Evolutionary conservation across 164 flowering plant genomes (phyloP).

Genomic region (Vitis rotundifolia): DNA sequence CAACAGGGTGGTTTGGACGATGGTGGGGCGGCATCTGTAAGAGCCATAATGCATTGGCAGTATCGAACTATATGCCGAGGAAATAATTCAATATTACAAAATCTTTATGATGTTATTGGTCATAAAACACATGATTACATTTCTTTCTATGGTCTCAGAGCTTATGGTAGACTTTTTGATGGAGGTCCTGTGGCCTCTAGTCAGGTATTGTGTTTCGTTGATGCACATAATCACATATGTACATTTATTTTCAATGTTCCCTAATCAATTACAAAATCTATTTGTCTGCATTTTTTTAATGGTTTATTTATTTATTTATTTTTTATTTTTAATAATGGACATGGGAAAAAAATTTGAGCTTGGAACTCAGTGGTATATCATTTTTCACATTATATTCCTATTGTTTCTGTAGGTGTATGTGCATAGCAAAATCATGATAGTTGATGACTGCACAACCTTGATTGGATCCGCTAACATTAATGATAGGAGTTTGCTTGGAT

Average conservation of each 20-base stretch:
- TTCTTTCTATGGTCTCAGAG: slow-evolving; percentile 91
- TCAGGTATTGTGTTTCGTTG: slow-evolving; percentile 56
- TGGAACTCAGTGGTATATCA: no score
- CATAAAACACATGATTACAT: slow-evolving; percentile 82
- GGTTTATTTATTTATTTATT: no score
- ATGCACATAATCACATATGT: not conserved
- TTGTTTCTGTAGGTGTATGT: slow-evolving; percentile 75
- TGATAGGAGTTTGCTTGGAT: slow-evolving; percentile 95
- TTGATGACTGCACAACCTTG: slow-evolving; percentile 71
- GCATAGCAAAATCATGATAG: slow-evolving; percentile 93
- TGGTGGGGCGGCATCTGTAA: slow-evolving; percentile 95
- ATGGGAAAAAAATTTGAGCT: no score
- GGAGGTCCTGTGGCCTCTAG: slow-evolving; percentile 83
- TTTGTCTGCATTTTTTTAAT: no score
- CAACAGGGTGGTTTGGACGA: slow-evolving; percentile 96
- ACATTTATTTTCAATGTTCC: not conserved
- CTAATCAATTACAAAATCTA: no score
- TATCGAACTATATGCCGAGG: slow-evolving; percentile 96
- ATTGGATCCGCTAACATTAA: slow-evolving; percentile 97
- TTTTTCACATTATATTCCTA: not conserved
- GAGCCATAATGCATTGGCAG: slow-evolving; percentile 99
- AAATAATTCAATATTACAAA: slow-evolving; percentile 73
- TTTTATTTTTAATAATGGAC: no score
- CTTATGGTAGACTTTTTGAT: slow-evolving; percentile 80
- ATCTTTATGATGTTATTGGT: slow-evolving; percentile 79